phyloP scores from a whole-genome alignment of 1,284 basidiomycete species.

The Boletus mariae region DNA sequence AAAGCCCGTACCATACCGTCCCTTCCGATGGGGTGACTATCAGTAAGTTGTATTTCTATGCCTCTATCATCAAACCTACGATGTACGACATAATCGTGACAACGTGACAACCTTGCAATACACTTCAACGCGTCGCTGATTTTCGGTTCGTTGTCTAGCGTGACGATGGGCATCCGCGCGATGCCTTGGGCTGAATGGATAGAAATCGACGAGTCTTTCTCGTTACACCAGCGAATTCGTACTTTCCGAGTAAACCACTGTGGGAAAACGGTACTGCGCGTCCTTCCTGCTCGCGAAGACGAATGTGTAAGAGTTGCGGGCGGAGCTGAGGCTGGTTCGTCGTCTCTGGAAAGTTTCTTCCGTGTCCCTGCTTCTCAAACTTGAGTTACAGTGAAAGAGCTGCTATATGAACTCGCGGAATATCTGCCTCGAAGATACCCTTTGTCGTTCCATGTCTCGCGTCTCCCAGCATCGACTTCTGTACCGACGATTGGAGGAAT shows the following conservation, averaged over 20 bases:
- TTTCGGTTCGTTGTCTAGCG: constrained; percentile 34
- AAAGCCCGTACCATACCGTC: constrained; percentile 60
- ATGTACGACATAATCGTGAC: background rate
- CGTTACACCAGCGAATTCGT: constrained; percentile 51
- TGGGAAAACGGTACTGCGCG: constrained; percentile 45
- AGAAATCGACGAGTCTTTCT: constrained; percentile 60
- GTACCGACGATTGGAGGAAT: constrained; percentile 35
- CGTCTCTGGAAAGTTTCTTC: background rate
- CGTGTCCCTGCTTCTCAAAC: background rate
- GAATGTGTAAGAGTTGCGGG: constrained; percentile 48
- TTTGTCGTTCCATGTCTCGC: constrained; percentile 51
- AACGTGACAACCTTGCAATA: background rate
- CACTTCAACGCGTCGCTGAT: background rate
- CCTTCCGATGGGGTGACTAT: constrained; percentile 64
- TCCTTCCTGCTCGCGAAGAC: constrained; percentile 40
- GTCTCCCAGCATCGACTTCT: constrained; percentile 23
- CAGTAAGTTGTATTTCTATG: constrained; percentile 42
- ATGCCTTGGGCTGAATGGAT: constrained; percentile 72
- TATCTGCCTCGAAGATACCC: constrained; percentile 65
- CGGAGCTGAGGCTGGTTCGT: constrained; percentile 51
- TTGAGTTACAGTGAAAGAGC: constrained; percentile 49
- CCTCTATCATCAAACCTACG: background rate
- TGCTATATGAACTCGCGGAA: constrained; percentile 63
- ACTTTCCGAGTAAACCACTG: constrained; percentile 49
- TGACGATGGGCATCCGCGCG: constrained; percentile 68